These are phyloP conservation scores for Amoebophrya sp. DNA, from an alignment of 169 alveolate genomes.

Conservation along the genomic window DNA sequence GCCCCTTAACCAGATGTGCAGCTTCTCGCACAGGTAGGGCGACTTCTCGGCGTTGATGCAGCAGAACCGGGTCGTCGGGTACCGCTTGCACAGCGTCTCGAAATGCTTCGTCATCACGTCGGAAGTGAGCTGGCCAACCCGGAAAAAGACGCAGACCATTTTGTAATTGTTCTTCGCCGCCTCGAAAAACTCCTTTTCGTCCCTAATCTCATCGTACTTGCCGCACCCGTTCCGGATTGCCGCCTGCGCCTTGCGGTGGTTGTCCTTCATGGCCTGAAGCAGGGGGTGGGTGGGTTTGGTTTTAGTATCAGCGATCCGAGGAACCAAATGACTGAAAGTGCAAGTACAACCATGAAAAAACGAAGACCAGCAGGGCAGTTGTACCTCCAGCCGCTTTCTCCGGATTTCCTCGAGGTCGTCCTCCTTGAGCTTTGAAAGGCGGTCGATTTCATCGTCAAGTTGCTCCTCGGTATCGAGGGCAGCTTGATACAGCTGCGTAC, in stretches of 20 bases:
- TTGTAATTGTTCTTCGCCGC: neutral
- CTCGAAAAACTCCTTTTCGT: neutral
- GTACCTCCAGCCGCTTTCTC: neutral
- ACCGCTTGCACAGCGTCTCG: neutral
- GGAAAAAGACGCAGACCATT: neutral
- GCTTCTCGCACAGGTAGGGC: neutral
- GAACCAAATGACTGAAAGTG: too few species aligned
- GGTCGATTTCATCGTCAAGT: neutral
- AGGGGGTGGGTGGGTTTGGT: neutral
- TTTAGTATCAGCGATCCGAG: too few species aligned
- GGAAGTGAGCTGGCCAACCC: neutral
- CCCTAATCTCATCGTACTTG: neutral
- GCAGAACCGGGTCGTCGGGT: neutral
- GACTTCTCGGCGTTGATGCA: neutral
- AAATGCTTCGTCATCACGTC: neutral
- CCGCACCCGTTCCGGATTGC: neutral
- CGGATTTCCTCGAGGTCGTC: neutral
- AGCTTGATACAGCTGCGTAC: neutral
- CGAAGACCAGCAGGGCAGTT: neutral
- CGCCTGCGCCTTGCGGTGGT: neutral
- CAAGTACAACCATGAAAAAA: too few species aligned
- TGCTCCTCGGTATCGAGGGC: neutral
- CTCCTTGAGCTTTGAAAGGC: neutral
- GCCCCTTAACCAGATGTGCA: too few species aligned
- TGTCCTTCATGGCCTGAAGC: neutral